Base-by-base conservation (phyloP, 306 rosid genomes). In the Gastrolobium villosum region DNA sequence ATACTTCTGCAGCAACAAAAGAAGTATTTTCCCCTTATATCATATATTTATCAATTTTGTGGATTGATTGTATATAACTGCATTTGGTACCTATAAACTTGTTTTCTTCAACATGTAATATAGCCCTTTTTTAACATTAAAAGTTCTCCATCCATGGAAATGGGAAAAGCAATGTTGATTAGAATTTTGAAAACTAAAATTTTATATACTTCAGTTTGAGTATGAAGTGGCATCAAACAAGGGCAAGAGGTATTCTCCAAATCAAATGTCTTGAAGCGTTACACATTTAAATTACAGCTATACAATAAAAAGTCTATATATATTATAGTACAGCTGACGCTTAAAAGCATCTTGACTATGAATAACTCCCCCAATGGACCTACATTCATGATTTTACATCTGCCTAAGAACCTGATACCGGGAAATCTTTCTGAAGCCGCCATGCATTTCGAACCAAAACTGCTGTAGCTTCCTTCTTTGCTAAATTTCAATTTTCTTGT, bases 381-480 rank as follows among this genome's bases (percentile, higher is more conserved):
- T 56, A 61, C 37, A 39, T 48, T 48, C 31, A 50, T 28, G 81
- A 75, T 55, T 69, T 35, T 65, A 52, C 68, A 52, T 55, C 32
- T 68, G 70, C 44, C 10, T 36, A 60, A 14, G 79, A 74, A 48
- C 32, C 59, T 71, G 55, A 59, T 68, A 5, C 32, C 5, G 65
- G 50, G 50, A 65, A 63, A 79, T 77, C 65, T 49, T 73, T 65
- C 60, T 36, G 78, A 79, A 60, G 70, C 74, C 46, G 65, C 79
- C 74, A 62, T 39, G 65, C 54, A 66, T 67, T 57, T 65, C 62
- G n/a, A 65, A 52, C 67, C 50, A 55, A 73, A 61, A 39, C 52
- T 43, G 45, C 85, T 78, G 79, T 78, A 66, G 59, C 76, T 72
- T 41, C 60, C 66, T 50, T 50, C 79, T 78, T 75, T 75, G 78